phyloP scores from a whole-genome alignment of 2,329 filamentous ascomycete species.

The Venturia carpophila region DNA sequence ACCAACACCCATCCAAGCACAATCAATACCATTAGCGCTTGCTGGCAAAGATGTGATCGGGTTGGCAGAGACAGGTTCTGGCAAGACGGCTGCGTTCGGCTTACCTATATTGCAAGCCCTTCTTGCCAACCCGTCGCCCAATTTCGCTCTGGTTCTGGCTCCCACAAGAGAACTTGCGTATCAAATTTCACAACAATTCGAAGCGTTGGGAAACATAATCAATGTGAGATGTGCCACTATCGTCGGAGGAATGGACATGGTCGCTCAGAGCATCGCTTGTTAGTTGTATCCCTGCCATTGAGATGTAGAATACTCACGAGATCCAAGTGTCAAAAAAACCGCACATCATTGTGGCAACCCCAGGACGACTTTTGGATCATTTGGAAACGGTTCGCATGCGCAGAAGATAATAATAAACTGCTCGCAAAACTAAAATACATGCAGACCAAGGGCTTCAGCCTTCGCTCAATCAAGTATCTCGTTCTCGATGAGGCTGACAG shows the following conservation, averaged over 20 bases:
- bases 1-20: slow-evolving; percentile 81
- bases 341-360: slow-evolving; percentile 87
- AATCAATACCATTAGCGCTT: slow-evolving; percentile 76
- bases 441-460: slow-evolving; percentile 79
- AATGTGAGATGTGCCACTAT: slow-evolving; percentile 79
- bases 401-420: neutral
- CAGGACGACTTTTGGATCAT: slow-evolving; percentile 82
- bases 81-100: slow-evolving; percentile 93
- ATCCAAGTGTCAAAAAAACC: slow-evolving; percentile 74
- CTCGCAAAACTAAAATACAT: neutral
- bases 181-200: slow-evolving; percentile 82
- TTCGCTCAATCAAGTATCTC: slow-evolving; percentile 73
- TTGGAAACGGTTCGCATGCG: slow-evolving; percentile 56
- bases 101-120: slow-evolving; percentile 51
- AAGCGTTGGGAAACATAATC: slow-evolving; percentile 79
- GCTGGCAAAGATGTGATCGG: slow-evolving; percentile 82
- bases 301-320: too few relatives aligned
- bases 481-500: slow-evolving; percentile 95
- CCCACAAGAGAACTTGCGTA: slow-evolving; percentile 89
- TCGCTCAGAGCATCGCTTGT: slow-evolving; percentile 71
- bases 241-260: slow-evolving; percentile 93
- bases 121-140: slow-evolving; percentile 74
- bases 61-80: slow-evolving; percentile 87
- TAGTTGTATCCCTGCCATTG: too few relatives aligned
- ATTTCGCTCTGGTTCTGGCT: slow-evolving; percentile 85